Conservation (phyloP, 306 rosid genomes). For the Leucaena leucocephala region DNA sequence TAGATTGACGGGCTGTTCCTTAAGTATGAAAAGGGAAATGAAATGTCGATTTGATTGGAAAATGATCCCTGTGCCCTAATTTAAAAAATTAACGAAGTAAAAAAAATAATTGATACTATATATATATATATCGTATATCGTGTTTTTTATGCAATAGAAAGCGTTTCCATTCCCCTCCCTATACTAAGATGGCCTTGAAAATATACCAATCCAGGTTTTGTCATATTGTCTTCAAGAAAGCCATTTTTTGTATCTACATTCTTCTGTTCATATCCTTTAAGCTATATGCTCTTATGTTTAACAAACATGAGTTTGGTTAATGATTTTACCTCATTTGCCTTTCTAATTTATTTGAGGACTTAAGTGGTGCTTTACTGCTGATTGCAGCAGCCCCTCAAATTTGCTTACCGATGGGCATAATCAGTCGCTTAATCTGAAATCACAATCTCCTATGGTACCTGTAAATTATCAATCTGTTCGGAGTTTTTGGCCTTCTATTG, state of each 20-base stretch:
- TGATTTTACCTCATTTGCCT: constrained; percentile 23
- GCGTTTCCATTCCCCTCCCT: not conserved
- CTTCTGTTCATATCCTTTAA: constrained; percentile 31
- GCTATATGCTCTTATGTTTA: constrained; percentile 24
- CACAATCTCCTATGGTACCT: constrained; percentile 40
- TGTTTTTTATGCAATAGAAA: not conserved
- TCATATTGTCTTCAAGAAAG: constrained; percentile 20
- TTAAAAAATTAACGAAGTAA: not conserved
- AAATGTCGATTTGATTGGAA: not conserved
- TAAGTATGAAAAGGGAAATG: not conserved
- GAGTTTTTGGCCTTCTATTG: constrained; percentile 42
- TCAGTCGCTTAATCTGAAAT: constrained; percentile 38
- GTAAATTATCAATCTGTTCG: constrained; percentile 37
- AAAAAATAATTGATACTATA: not conserved
- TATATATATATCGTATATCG: not conserved
- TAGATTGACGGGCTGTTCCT: not conserved
- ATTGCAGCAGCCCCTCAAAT: constrained; percentile 32
- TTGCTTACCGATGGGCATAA: constrained; percentile 35
- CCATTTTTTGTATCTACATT: constrained; percentile 15
- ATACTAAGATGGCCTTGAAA: not conserved
- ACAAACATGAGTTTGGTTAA: not conserved
- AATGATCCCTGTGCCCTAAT: not conserved
- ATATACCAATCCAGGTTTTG: constrained; percentile 6
- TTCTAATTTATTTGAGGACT: constrained; percentile 28
- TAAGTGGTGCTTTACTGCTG: constrained; percentile 30